Evolutionary conservation across 352 stramenopile species (phyloP).

Genomic region (Globisporangium recalcitrans): DNA sequence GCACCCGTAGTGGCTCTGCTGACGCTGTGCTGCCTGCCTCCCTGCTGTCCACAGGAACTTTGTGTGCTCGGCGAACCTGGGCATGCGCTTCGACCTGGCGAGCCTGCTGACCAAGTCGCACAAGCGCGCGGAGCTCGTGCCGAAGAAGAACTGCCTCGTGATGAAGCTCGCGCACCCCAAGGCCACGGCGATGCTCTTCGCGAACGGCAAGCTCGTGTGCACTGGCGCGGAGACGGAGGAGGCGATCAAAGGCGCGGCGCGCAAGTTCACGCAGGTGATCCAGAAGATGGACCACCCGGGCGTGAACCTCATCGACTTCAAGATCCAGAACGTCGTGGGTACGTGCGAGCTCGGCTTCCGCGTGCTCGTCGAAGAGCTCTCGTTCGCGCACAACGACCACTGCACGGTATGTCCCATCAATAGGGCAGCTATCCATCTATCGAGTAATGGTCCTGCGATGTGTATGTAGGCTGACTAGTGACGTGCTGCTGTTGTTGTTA

Average conservation of each 20-base stretch:
- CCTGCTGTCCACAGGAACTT: constrained; percentile 41
- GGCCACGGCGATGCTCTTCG: constrained; percentile 79
- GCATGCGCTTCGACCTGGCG: constrained; percentile 75
- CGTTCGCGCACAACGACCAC: constrained; percentile 65
- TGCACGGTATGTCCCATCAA: constrained; percentile 51
- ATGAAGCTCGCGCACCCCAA: constrained; percentile 73
- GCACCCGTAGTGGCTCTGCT: not conserved
- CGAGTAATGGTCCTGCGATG: too few species aligned
- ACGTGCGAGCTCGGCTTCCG: constrained; percentile 66
- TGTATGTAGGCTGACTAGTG: too few species aligned
- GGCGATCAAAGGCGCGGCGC: constrained; percentile 64
- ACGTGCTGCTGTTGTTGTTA: not conserved
- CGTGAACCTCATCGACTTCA: constrained; percentile 86
- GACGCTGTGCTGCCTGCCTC: not conserved
- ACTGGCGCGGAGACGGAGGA: constrained; percentile 71
- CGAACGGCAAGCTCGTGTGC: constrained; percentile 80
- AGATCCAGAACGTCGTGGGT: constrained; percentile 83
- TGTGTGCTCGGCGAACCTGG: constrained; percentile 75
- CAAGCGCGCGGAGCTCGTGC: constrained; percentile 63
- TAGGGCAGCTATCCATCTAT: too few species aligned
- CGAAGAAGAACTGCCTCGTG: constrained; percentile 84
- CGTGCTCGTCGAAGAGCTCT: constrained; percentile 77
- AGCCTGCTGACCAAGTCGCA: constrained; percentile 73
- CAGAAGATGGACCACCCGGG: constrained; percentile 83
- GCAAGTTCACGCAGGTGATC: constrained; percentile 80